Evolutionary conservation across 208 protist species (phyloP).

Genomic region (Trypanosomatidae sp.): DNA sequence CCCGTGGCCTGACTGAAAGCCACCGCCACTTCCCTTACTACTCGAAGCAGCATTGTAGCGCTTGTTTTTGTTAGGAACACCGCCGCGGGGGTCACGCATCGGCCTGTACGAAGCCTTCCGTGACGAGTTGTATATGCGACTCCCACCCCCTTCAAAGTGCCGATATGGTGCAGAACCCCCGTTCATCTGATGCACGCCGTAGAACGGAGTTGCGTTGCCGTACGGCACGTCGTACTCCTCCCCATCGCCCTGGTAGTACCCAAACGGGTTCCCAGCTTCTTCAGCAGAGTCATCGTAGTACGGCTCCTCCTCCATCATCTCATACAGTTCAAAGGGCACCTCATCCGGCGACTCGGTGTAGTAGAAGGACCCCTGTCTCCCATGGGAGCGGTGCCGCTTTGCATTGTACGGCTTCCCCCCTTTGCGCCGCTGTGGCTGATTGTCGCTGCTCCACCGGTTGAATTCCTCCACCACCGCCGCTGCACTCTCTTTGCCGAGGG

Average conservation of each 20-base stretch:
- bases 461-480: constrained; percentile 73
- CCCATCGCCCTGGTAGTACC: constrained; percentile 44
- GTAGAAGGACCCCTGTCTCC: constrained; percentile 43
- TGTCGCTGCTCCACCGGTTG: constrained; percentile 80
- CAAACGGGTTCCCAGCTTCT: constrained; percentile 41
- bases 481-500: constrained; percentile 61
- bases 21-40: constrained; percentile 7
- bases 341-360: constrained; percentile 75
- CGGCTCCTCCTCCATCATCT: constrained; percentile 44
- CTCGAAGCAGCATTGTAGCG: constrained; percentile 10
- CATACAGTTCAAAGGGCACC: constrained; percentile 51
- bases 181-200: constrained; percentile 62
- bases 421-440: constrained; percentile 31
- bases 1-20: background rate
- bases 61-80: constrained; percentile 18
- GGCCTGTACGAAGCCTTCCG: constrained; percentile 18
- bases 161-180: constrained; percentile 29
- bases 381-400: constrained; percentile 9
- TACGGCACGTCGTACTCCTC: constrained; percentile 31
- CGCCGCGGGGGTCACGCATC: constrained; percentile 19
- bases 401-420: constrained; percentile 5
- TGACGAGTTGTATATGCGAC: constrained; percentile 21
- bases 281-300: constrained; percentile 25
- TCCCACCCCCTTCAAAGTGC: constrained; percentile 1
- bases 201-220: constrained; percentile 55